Evolutionary conservation across 257 asterid genomes (phyloP).

Genomic region (Ehretia macrophylla): DNA sequence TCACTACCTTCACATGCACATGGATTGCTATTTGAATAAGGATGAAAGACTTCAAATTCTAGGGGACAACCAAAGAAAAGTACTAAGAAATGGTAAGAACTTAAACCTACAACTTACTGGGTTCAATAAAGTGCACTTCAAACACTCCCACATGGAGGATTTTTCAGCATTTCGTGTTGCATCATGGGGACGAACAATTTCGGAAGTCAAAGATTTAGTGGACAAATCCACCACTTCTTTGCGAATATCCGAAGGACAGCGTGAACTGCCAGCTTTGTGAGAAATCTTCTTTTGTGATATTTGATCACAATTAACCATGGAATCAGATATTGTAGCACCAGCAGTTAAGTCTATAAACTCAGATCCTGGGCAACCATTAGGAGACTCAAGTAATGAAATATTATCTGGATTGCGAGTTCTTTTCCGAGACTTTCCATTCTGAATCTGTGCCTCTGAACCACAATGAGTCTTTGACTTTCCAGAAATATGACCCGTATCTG

Average conservation of each 20-base stretch:
- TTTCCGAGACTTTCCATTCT: slow-evolving; percentile 41
- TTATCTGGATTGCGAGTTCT: slow-evolving; percentile 42
- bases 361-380: slow-evolving; percentile 21
- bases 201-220: slow-evolving; percentile 35
- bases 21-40: too few species aligned
- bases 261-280: slow-evolving; percentile 13
- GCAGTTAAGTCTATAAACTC: slow-evolving; percentile 32
- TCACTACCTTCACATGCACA: too few species aligned
- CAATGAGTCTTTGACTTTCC: slow-evolving; percentile 22
- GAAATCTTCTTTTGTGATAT: slow-evolving; percentile 17
- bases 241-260: slow-evolving; percentile 11
- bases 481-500: slow-evolving; percentile 32
- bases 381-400: slow-evolving; percentile 22
- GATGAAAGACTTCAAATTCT: too few species aligned
- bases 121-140: slow-evolving; percentile 77
- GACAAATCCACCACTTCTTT: slow-evolving; percentile 17
- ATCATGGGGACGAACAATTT: slow-evolving; percentile 21
- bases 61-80: not conserved
- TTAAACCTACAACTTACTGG: slow-evolving; percentile 47
- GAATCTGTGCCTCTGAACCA: slow-evolving; percentile 19
- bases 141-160: slow-evolving; percentile 57
- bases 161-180: slow-evolving; percentile 14
- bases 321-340: slow-evolving; percentile 20
- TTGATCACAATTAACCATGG: slow-evolving; percentile 21
- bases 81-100: not conserved